These are phyloP conservation scores for Sclerotinia trifoliorum DNA, from an alignment of 2,329 filamentous ascomycete genomes.

Conservation along the genomic window DNA sequence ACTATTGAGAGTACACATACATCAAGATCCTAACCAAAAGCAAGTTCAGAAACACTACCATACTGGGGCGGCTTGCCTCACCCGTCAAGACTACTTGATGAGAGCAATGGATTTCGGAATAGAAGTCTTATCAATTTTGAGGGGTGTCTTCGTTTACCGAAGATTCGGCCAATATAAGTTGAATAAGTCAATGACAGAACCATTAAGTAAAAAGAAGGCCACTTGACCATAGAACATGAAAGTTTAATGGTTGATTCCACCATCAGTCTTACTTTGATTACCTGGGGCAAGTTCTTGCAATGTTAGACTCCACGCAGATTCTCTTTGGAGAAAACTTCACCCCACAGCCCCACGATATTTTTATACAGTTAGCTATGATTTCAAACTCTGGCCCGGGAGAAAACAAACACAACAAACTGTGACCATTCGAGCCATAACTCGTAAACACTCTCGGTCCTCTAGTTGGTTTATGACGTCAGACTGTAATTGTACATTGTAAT, in stretches of 20 bases:
- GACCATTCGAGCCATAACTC: slow-evolving; percentile 2
- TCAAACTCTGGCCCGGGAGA: accelerated
- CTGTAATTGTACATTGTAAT: slow-evolving; percentile 5
- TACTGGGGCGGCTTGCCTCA: too few relatives aligned
- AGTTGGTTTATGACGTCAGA: slow-evolving; percentile 17
- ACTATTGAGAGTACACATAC: too few relatives aligned
- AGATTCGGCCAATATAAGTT: neutral
- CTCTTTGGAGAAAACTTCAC: neutral
- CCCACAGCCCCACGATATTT: neutral
- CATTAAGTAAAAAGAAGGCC: neutral
- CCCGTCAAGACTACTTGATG: too few relatives aligned
- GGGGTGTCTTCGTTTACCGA: neutral
- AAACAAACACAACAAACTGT: slow-evolving; percentile 21
- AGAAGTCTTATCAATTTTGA: neutral
- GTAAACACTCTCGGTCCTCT: slow-evolving; percentile 12
- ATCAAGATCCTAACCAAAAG: too few relatives aligned
- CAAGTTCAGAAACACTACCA: too few relatives aligned
- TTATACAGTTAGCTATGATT: neutral
- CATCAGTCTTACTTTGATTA: neutral
- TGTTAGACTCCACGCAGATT: neutral
- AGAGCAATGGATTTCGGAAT: neutral
- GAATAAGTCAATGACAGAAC: neutral
- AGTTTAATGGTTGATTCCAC: neutral
- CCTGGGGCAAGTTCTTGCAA: neutral
- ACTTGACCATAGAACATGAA: neutral